Evolutionary conservation across 139 green algal genomes (phyloP), one percentile per base, ranked within the genome.

Genomic region (Tetradesmus lagerheimii): DNA sequence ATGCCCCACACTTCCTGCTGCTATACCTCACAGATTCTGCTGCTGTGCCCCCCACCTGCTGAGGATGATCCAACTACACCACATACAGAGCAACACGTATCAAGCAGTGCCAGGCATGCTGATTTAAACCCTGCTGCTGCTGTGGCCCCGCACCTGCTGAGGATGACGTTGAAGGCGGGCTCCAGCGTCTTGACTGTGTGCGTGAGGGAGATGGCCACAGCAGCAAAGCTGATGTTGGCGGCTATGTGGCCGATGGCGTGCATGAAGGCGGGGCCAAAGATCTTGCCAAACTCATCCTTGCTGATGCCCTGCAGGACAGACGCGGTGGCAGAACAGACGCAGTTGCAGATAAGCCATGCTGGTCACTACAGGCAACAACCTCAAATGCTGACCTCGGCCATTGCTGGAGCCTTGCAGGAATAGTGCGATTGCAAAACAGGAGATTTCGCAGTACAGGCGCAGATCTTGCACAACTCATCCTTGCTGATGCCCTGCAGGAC

Each of bases 151-250:
- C 39, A 80, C 83, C 83, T 88, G 71, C 71, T 84, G 35, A 98
- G 94, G 27, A 98, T 80, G 3, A 98, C 97, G 81, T 97, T 99
- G 95, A 99, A 99, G 31, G 97, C 98, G 2, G 98, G 98, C 95
- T 99, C 98, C 91, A 99, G 91, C 2, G 98, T 99, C 95, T 99
- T 99, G 64, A 99, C 97, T 3, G 98, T 99, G 97, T 99, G 98
- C 8, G 98, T 99, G 64, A 99, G 96, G 8, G 95, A 98, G 90
- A 99, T 99, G 80, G 98, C 98, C 37, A 99, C 98, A 14, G 98
- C 97, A 12, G 97, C 98, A 91, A 99, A 99, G 14, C 97, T 99
- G 85, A 99, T 94, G 94, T 99, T 99, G 90, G 97, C 97, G 4
- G 98, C 97, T 20, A 99, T 94, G 93, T 99, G 98, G 43, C 98